A percentile compares a stretch with the other conserved stretches of the same genome.
Evolutionary conservation across 2,329 filamentous ascomycete genomes (phyloP).

Genomic region (Penicillium sclerotigenum): DNA sequence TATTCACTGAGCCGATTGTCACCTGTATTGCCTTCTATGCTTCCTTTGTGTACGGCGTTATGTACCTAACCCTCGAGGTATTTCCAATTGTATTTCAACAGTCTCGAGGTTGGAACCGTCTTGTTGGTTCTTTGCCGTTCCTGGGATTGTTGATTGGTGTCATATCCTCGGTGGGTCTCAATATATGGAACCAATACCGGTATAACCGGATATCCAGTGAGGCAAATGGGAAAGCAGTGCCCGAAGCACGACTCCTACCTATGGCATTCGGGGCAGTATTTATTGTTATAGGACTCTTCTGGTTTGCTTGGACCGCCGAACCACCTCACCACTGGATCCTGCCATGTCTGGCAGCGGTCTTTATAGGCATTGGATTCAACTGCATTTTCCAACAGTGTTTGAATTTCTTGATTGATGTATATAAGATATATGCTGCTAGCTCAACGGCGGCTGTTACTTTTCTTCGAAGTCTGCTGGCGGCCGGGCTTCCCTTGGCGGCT

Average conservation of each 20-base stretch:
- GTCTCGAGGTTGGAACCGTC: slow-evolving; percentile 36
- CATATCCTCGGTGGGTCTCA: slow-evolving; percentile 39
- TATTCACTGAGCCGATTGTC: slow-evolving; percentile 50
- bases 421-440: slow-evolving; percentile 42
- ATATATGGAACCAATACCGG: slow-evolving; percentile 42
- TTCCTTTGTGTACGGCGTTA: slow-evolving; percentile 47
- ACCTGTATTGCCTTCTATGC: slow-evolving; percentile 46
- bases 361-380: slow-evolving; percentile 49
- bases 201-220: slow-evolving; percentile 35
- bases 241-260: slow-evolving; percentile 45
- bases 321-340: slow-evolving; percentile 18
- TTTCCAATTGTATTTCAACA: slow-evolving; percentile 50
- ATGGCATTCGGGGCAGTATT: slow-evolving; percentile 46
- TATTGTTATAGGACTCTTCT: slow-evolving; percentile 46
- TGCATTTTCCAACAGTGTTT: slow-evolving; percentile 48
- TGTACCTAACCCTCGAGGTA: slow-evolving; percentile 49
- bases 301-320: slow-evolving; percentile 44
- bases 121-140: slow-evolving; percentile 45
- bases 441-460: slow-evolving; percentile 46
- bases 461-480: slow-evolving; percentile 43
- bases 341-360: slow-evolving; percentile 20
- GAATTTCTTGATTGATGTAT: slow-evolving; percentile 47
- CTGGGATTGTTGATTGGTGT: slow-evolving; percentile 47
- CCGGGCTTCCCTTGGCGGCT: slow-evolving; percentile 36
- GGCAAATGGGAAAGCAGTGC: slow-evolving; percentile 33